A percentile compares a stretch with the other conserved stretches of the same genome.
These are phyloP conservation scores for Gymnopilus dilepis DNA, from an alignment of 768 basidiomycete species.

Conservation along the genomic window DNA sequence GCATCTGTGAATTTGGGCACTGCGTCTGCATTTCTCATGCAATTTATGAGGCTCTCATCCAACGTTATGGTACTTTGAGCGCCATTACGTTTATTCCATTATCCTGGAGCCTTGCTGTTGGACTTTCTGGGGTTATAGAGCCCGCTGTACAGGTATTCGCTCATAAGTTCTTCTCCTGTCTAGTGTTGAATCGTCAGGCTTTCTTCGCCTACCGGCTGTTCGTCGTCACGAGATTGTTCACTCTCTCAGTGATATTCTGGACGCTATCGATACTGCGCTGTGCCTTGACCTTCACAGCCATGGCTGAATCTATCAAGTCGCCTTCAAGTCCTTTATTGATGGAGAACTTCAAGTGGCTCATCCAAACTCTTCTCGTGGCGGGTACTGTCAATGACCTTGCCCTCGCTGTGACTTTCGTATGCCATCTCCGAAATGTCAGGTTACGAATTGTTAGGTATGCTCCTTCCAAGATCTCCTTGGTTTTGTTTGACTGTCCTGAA, in stretches of 20 bases:
- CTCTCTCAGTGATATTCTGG: not conserved
- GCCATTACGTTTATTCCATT: not conserved
- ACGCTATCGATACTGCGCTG: not conserved
- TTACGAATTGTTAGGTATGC: not conserved
- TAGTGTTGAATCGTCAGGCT: not conserved
- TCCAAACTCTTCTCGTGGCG: not conserved
- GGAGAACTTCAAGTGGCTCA: not conserved
- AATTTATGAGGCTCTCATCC: conserved; percentile 3
- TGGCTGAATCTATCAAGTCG: not conserved
- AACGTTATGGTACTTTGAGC: conserved; percentile 5
- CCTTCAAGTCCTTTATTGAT: not conserved
- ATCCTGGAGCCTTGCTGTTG: conserved; percentile 1
- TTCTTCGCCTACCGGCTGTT: not conserved
- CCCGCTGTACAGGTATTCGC: conserved; percentile 15
- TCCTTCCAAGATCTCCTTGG: not conserved
- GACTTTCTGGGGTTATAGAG: conserved; percentile 10
- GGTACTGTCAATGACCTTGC: not conserved
- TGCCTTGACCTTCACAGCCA: not conserved
- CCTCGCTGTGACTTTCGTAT: not conserved
- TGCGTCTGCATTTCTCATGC: conserved; percentile 5
- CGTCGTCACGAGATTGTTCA: not conserved
- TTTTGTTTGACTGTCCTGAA: not conserved
- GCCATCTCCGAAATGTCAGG: not conserved
- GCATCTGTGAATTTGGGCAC: conserved; percentile 10
- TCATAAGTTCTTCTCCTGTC: no score